These are phyloP conservation scores for Fraxinus velutina DNA, from an alignment of 305 asterid species.

Conservation along the genomic window DNA sequence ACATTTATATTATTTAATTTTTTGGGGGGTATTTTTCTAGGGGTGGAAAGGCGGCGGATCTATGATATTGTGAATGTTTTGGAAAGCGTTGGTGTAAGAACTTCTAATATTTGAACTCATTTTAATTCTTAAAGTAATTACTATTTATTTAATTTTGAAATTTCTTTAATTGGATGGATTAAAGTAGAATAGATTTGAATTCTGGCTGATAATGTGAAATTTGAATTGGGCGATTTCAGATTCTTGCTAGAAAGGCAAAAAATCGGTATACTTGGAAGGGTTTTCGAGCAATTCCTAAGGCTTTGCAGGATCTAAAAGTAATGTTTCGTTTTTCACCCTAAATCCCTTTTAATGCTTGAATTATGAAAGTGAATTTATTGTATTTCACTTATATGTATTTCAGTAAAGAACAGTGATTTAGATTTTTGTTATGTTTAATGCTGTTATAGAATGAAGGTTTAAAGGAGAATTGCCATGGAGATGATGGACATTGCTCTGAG, in stretches of 20 bases:
- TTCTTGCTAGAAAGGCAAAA: conserved; percentile 78
- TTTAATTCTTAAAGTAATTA: background rate
- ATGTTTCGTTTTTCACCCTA: background rate
- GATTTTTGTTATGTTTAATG: background rate
- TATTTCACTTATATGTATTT: background rate
- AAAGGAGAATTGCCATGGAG: conserved; percentile 43
- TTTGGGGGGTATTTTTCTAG: conserved; percentile 24
- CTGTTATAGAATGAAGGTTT: conserved; percentile 63
- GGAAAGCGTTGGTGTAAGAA: conserved; percentile 91
- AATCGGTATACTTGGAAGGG: conserved; percentile 92
- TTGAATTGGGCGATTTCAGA: conserved; percentile 38
- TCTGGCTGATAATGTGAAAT: too few relatives aligned
- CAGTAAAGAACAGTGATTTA: background rate
- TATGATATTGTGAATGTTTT: conserved; percentile 90
- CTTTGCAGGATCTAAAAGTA: conserved; percentile 72
- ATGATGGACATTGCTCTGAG: conserved; percentile 50
- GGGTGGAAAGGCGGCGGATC: conserved; percentile 98
- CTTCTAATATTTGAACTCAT: conserved; percentile 7
- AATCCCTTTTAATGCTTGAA: background rate
- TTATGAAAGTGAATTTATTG: background rate
- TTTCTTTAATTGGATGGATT: background rate
- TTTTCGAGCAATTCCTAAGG: conserved; percentile 68
- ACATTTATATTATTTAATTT: background rate
- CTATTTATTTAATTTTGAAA: background rate
- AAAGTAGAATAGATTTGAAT: background rate